Evolutionary conservation across 306 rosid species (phyloP), one percentile per base, ranked within the genome.

Genomic region (Begonia fuchsioides): DNA sequence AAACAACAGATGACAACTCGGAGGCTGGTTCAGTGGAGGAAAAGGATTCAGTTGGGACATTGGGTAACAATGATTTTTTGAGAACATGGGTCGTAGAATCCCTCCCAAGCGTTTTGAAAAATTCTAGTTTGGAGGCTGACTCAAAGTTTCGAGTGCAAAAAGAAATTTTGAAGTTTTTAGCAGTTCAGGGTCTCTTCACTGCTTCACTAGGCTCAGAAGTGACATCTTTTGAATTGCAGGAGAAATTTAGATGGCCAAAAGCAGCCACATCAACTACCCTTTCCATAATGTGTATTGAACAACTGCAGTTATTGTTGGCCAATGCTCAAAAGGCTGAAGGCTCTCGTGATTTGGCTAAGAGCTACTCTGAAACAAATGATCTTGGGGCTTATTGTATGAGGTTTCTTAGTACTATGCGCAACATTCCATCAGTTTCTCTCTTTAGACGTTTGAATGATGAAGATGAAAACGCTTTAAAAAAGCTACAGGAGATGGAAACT

Each of bases 1-100:
- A 85, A 75, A 90, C 95, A 54, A 85, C 95, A 38, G 94, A 90
- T 71, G 98, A 90, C 65, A 90, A 85, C 69, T 81, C 95, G 54
- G 98, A 90, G 73, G 69, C 79, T 51, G 94, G 93, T 54, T 79
- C 86, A 8, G 38, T 72, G 19, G 95, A 92, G 75, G 94, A 85
- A 63, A 85, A 82, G 72, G 96, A 79, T 59, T 69, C 70, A 6
- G 61, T 64, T 5, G 80, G 80, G 52, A 57, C 61, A 58, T 53
- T 61, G 58, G 96, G 82, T 19, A 82, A 68, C 74, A 75, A 78
- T 47, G 98, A 92, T 44, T 65, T 57, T 62, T 64, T 92, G 72
- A 85, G 79, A 76, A 77, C 83, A 51, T 92, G 96, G 98, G 70
- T 92, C 68, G 70, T 92, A 58, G 96, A 92, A 77, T 75, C 93